Conservation (phyloP, 1,284 basidiomycete species). For the Thecaphora thlaspeos region DNA sequence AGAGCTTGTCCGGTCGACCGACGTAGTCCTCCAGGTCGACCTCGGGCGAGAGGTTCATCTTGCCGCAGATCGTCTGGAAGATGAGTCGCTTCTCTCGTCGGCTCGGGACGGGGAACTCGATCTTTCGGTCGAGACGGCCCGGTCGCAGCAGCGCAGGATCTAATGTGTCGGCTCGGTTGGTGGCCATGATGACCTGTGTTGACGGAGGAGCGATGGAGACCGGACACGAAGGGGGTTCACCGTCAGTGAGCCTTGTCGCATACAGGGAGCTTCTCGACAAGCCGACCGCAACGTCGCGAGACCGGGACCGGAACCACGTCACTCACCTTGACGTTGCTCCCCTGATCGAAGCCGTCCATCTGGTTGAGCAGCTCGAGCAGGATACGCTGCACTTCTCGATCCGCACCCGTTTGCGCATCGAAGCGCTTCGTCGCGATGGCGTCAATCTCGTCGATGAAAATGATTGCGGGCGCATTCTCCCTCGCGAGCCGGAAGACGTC, state of each 20-base stretch:
- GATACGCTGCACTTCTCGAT: constrained; percentile 98
- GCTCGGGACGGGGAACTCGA: constrained; percentile 94
- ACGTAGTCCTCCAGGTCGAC: constrained; percentile 99
- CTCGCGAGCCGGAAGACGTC: constrained; percentile 97
- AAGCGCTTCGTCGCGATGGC: constrained; percentile 99
- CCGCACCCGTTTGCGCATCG: constrained; percentile 98
- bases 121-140: constrained; percentile 96
- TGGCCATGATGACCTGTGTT: constrained; percentile 55
- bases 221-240: too few relatives aligned
- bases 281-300: too few relatives aligned
- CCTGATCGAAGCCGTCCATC: constrained; percentile 99
- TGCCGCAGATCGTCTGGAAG: constrained; percentile 94
- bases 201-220: neutral
- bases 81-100: constrained; percentile 93
- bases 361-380: constrained; percentile 97
- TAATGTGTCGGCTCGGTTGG: constrained; percentile 57
- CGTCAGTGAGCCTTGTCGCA: too few relatives aligned
- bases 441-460: constrained; percentile 99
- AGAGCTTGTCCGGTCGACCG: constrained; percentile 90
- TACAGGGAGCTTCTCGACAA: too few relatives aligned
- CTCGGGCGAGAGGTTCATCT: constrained; percentile 97
- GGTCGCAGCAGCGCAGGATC: constrained; percentile 94
- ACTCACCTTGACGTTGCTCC: constrained; percentile 91
- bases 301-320: too few relatives aligned
- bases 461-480: constrained; percentile 96